phyloP scores from a whole-genome alignment of 257 asterid genomes.

The Haberlea rhodopensis region DNA sequence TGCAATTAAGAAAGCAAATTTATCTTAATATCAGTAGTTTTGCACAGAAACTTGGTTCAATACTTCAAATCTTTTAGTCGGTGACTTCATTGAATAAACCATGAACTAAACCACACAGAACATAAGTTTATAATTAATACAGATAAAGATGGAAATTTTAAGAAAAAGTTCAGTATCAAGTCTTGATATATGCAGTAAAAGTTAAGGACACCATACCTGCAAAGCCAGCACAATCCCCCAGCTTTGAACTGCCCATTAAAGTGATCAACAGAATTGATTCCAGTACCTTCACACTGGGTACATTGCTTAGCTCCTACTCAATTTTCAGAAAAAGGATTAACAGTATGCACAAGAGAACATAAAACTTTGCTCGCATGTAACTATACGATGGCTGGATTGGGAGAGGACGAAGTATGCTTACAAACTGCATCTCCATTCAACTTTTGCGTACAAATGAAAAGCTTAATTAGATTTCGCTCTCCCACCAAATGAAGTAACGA shows the following conservation, averaged over 20 bases:
- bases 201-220: slow-evolving; percentile 53
- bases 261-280: slow-evolving; percentile 76
- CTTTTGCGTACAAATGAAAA: not conserved
- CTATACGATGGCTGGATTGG: not conserved
- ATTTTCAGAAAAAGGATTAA: not conserved
- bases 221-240: slow-evolving; percentile 85
- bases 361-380: not conserved
- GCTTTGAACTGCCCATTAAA: slow-evolving; percentile 88
- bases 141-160: not conserved
- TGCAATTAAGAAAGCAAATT: no score
- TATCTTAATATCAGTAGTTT: no score
- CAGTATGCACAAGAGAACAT: not conserved
- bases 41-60: no score
- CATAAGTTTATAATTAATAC: not conserved
- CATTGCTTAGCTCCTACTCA: slow-evolving; percentile 57
- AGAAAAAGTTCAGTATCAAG: not conserved
- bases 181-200: not conserved
- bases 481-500: not conserved
- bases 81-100: not conserved
- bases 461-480: not conserved
- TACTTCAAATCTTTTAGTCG: not conserved
- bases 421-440: not conserved
- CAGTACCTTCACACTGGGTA: slow-evolving; percentile 67
- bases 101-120: not conserved
- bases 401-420: not conserved